Conservation (phyloP, 345 rosid species). For the Arabidopsis arenosa region DNA sequence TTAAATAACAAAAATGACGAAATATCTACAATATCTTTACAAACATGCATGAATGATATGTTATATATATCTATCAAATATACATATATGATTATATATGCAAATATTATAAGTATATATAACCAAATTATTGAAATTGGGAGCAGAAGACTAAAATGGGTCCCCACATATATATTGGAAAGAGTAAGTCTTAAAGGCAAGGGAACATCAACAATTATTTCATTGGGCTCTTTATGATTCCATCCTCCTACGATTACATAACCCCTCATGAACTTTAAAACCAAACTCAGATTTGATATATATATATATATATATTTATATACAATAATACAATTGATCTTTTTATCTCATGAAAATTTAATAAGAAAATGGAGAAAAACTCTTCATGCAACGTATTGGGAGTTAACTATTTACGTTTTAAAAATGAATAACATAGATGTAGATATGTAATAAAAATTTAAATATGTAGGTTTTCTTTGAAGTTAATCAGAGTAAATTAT, state of each 20-base stretch:
- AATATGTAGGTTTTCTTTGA: neutral
- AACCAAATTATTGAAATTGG: constrained; percentile 18
- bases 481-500: neutral
- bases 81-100: neutral
- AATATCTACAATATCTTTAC: neutral
- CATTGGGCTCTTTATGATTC: neutral
- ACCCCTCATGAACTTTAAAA: neutral
- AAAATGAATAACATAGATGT: neutral
- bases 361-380: constrained; percentile 6
- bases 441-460: neutral
- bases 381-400: constrained; percentile 9
- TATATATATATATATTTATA: too few species aligned
- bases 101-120: neutral
- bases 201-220: constrained; percentile 29
- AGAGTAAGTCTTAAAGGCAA: constrained; percentile 38
- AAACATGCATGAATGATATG: neutral
- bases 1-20: neutral
- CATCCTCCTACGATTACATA: constrained; percentile 12
- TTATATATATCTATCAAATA: neutral
- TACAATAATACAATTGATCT: too few species aligned
- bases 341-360: neutral
- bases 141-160: constrained; percentile 20
- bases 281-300: constrained; percentile 13
- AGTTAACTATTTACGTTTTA: neutral
- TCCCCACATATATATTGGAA: constrained; percentile 27